Evolutionary conservation across 495 filamentous ascomycete genomes (phyloP), one percentile per base, ranked within the genome.

Genomic region (Chaetomium fimeti): DNA sequence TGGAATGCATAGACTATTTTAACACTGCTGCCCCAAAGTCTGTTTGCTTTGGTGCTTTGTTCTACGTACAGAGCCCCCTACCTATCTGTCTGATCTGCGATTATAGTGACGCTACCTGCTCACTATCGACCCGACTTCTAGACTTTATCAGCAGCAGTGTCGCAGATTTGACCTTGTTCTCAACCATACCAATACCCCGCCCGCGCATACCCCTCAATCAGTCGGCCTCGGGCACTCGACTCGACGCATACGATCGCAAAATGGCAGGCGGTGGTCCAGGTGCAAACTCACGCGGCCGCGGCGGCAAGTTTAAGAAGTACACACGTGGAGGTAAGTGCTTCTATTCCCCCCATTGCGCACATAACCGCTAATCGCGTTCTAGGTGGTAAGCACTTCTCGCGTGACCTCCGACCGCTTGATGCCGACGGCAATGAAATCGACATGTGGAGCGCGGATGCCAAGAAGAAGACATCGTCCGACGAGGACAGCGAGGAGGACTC

Each of bases 301-400:
- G 89, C 68, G 91, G 91, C 76, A 98, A 97, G 79, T 97, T 92
- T 75, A 88, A 85, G 78, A 98, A 98, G 81, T 91, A 89, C 65
- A 90, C 88, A 61, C 85, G 94, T 78, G 94, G 94, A 81, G 91
- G 92, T 93, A 81, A 67, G 85, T 65, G 8, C 18, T n/a, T n/a
- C 32, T 36, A 29, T 2, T 42, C 40, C 18, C 18, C 16, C 32
- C 29, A 12, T 24, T 36, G 22, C 51, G 9, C 0, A 9, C 25
- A 16, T n/a, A 38, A 16, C 28, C 29, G 67, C 60, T 12, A 36
- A 57, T 69, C 48, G 24, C 42, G 58, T 29, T 16, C 51, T 60
- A 96, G 93, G 93, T 61, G 94, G 93, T 68, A 96, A 97, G 78
- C 88, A 95, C 65, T 98, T 92, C 84, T 96, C 93, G 65, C 87